phyloP scores from a whole-genome alignment of 176 grass and related monocot species.

The Calamus simplicifolius region DNA sequence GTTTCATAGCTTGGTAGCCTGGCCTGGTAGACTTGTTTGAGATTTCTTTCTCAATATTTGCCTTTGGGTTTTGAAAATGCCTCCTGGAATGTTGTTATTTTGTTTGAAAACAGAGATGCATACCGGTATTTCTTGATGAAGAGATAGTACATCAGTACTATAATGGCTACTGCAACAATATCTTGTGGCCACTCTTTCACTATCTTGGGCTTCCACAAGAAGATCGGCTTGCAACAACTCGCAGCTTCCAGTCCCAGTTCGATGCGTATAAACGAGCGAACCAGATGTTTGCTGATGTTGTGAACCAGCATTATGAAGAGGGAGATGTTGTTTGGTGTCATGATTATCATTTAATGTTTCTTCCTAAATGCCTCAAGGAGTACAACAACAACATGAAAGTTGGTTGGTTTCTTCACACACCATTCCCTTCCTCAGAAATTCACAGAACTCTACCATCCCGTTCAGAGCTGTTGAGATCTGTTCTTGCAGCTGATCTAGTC shows the following conservation, averaged over 20 bases:
- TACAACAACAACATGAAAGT: slow-evolving; percentile 98
- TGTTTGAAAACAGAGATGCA: slow-evolving; percentile 71
- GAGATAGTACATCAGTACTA: slow-evolving; percentile 99
- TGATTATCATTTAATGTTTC: slow-evolving; percentile 99
- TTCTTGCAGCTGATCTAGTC: slow-evolving; percentile 94
- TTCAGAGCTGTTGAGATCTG: slow-evolving; percentile 82
- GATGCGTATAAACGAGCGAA: slow-evolving; percentile 93
- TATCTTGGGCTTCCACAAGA: slow-evolving; percentile 96
- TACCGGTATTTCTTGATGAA: slow-evolving; percentile 96
- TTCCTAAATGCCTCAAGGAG: slow-evolving; percentile 93
- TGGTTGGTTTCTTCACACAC: slow-evolving; percentile 98
- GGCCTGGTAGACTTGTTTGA: too few species aligned
- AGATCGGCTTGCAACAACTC: slow-evolving; percentile 88
- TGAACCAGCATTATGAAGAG: slow-evolving; percentile 96
- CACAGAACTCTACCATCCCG: slow-evolving; percentile 87
- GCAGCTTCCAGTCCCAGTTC: slow-evolving; percentile 95
- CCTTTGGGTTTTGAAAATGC: too few species aligned
- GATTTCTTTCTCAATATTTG: too few species aligned
- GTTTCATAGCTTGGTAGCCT: too few species aligned
- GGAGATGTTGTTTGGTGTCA: slow-evolving; percentile 99
- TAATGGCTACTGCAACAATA: slow-evolving; percentile 99
- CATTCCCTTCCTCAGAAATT: slow-evolving; percentile 95
- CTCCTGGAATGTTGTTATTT: slow-evolving; percentile 5
- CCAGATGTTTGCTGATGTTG: slow-evolving; percentile 97
- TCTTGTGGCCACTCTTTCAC: slow-evolving; percentile 97